Evolutionary conservation across 208 protist species (phyloP), one percentile per base, ranked within the genome.

Genomic region (Leishmania mexicana): DNA sequence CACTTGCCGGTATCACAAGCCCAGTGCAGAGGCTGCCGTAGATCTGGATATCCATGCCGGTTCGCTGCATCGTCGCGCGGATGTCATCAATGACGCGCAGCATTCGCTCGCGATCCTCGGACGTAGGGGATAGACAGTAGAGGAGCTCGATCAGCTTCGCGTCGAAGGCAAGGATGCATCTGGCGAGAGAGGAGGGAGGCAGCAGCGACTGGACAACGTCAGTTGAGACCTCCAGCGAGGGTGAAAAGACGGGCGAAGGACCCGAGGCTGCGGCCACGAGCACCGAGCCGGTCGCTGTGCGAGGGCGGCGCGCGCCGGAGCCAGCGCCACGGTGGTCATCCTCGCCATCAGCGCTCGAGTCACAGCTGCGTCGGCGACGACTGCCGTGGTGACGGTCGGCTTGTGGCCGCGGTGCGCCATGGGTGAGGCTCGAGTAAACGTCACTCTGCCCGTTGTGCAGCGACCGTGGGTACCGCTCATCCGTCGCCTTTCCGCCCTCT

Each of bases 21-120:
- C 95, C 95, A 0, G 95, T 97, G 71, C 78, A 76, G 68, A 93
- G 81, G 73, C 95, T 97, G 24, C 95, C 95, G 85, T 95, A 97
- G 1, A 95, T 78, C n/a, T 90, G 79, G 1, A 89, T 88, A n/a
- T 79, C 74, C 8, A 95, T 28, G 17, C 87, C 90, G 15, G 89
- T 47, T 0, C 45, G 40, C 51, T 74, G 71, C 49, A 97, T 75
- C 24, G 86, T 70, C 6, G 4, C 10, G 19, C 77, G 80, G 42
- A 96, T 60, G 71, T 94, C 94, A 4, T 78, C 19, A 17, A 97
- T 75, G 24, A 96, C 92, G 24, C 67, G 53, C 49, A 89, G 65
- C 28, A 35, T 86, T 85, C 11, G 62, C 17, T 87, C 76, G 35
- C 79, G 85, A 40, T 88, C 86, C 31, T 70, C 70, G 7, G 49